Conservation (phyloP, 441 rosid species). For the Hypseocharis bilobata region DNA sequence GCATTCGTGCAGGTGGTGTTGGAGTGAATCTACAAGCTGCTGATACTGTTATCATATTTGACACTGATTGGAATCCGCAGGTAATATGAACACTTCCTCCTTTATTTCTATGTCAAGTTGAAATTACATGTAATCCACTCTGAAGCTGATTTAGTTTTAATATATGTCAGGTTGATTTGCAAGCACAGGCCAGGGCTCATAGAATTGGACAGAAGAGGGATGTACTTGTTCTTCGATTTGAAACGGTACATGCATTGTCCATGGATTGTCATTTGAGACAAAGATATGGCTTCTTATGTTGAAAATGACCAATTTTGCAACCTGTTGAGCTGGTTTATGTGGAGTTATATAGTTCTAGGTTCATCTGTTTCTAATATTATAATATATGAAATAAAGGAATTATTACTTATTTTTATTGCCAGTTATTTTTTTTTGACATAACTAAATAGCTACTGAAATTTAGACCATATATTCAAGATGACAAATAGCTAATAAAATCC, state of each 20-base stretch:
- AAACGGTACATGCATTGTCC: conserved; percentile 46
- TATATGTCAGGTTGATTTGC: conserved; percentile 74
- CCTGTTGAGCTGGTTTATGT: not conserved
- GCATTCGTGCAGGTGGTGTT: conserved; percentile 96
- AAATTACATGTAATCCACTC: not conserved
- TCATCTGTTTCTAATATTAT: not conserved
- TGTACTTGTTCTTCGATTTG: conserved; percentile 87
- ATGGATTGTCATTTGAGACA: conserved; percentile 2
- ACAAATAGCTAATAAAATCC: not conserved
- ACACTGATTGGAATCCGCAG: conserved; percentile 98
- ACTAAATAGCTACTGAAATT: not conserved
- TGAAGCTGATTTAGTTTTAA: conserved; percentile 12
- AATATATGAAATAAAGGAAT: not conserved
- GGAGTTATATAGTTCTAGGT: not conserved
- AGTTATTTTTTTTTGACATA: too few relatives aligned
- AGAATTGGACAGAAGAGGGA: conserved; percentile 96
- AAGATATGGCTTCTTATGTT: conserved; percentile 12
- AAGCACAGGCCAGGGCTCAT: conserved; percentile 96
- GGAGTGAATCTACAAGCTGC: conserved; percentile 98
- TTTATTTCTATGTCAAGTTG: conserved; percentile 5
- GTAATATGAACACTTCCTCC: conserved; percentile 28
- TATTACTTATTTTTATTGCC: too few relatives aligned
- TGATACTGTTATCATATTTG: conserved; percentile 85
- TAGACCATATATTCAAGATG: not conserved
- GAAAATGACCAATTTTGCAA: not conserved